Evolutionary conservation across 2,329 filamentous ascomycete genomes (phyloP).

Genomic region (Cercospora zeina): DNA sequence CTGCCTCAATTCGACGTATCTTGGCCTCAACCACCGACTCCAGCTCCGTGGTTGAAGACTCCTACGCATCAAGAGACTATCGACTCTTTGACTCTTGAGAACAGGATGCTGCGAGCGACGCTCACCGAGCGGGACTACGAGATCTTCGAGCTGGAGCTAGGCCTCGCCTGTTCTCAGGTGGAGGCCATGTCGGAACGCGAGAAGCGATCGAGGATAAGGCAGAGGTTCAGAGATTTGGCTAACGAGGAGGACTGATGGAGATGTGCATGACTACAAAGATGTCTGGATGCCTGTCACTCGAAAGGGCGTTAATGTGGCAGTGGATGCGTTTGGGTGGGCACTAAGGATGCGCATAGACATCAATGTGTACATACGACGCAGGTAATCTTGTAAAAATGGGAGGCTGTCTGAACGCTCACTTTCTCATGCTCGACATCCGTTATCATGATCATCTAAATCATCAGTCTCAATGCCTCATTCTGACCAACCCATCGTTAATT

Average conservation of each 20-base stretch:
- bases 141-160: neutral
- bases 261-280: neutral
- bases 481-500: neutral
- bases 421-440: neutral
- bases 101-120: neutral
- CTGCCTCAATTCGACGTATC: neutral
- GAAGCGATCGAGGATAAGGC: neutral
- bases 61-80: neutral
- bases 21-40: neutral
- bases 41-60: neutral
- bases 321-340: neutral
- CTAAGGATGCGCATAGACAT: neutral
- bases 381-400: conserved; percentile 14
- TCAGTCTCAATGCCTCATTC: neutral
- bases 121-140: neutral
- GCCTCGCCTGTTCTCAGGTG: neutral
- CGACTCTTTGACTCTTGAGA: neutral
- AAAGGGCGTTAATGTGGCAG: neutral
- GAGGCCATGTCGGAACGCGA: neutral
- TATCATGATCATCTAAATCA: neutral
- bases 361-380: neutral
- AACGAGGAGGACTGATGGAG: neutral
- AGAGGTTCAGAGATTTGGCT: neutral
- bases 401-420: neutral
- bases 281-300: neutral